Conservation (phyloP, 768 basidiomycete genomes). For the Lactarius deliciosus region DNA sequence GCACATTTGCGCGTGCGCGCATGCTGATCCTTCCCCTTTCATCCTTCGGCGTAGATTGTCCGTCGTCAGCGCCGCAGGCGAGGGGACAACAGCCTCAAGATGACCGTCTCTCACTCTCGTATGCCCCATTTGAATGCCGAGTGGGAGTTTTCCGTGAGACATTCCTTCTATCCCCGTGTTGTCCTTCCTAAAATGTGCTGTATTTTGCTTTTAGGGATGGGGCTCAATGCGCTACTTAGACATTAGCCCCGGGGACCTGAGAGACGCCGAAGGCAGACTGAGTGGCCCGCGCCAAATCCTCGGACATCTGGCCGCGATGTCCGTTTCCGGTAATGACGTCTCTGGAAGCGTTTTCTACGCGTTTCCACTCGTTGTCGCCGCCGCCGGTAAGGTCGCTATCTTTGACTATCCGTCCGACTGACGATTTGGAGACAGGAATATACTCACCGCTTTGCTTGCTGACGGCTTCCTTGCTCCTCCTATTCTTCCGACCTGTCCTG, state of each 20-base stretch:
- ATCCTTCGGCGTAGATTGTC: conserved; percentile 19
- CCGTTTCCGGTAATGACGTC: conserved; percentile 28
- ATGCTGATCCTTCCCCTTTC: background rate
- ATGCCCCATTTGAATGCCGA: conserved; percentile 19
- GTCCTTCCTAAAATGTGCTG: background rate
- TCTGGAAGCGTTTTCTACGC: conserved; percentile 30
- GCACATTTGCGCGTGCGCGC: background rate
- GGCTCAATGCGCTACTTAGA: conserved; percentile 29
- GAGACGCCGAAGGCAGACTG: conserved; percentile 17
- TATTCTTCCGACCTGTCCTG: conserved; percentile 26
- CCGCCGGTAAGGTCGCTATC: conserved; percentile 12
- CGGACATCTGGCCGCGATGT: conserved; percentile 24
- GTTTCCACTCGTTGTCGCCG: conserved; percentile 25
- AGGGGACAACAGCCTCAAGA: conserved; percentile 26
- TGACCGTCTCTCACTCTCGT: conserved; percentile 22
- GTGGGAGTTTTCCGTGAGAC: conserved; percentile 27
- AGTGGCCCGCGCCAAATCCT: conserved; percentile 18
- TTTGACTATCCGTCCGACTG: background rate
- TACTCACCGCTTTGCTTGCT: conserved; percentile 30
- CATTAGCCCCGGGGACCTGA: conserved; percentile 15
- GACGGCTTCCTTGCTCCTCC: conserved; percentile 25
- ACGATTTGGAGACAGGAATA: conserved; percentile 16
- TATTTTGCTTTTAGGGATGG: conserved; percentile 25
- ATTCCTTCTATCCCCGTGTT: background rate
- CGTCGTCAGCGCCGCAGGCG: conserved; percentile 26